These are phyloP conservation scores for Cutaneotrichosporon cavernicola DNA, from an alignment of 1,284 basidiomycete species.

Conservation along the genomic window DNA sequence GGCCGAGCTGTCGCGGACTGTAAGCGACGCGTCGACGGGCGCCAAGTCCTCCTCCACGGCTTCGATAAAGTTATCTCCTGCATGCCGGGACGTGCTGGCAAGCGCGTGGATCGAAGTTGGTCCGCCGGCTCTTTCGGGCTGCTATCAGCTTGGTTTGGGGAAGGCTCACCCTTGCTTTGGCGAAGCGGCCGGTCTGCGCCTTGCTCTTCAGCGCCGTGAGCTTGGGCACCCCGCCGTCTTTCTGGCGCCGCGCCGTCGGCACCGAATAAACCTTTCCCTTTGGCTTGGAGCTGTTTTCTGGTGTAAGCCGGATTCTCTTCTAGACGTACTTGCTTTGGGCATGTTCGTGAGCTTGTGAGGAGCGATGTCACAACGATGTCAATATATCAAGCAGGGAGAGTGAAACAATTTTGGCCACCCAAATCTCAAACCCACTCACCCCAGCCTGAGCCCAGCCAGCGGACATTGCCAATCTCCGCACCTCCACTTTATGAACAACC, in stretches of 20 bases:
- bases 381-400: too few relatives aligned
- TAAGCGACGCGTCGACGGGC: conserved; percentile 61
- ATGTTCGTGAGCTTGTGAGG: conserved; percentile 22
- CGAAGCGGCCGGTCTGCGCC: conserved; percentile 22
- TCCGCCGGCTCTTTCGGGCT: conserved; percentile 17
- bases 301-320: background rate
- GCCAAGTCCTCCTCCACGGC: conserved; percentile 37
- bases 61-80: conserved; percentile 44
- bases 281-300: conserved; percentile 25
- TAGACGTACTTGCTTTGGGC: conserved; percentile 45
- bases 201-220: conserved; percentile 56
- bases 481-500: background rate
- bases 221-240: conserved; percentile 76
- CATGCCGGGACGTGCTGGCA: conserved; percentile 20
- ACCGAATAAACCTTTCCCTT: conserved; percentile 42
- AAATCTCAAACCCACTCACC: background rate
- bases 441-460: too few relatives aligned
- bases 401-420: conserved; percentile 22
- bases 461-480: conserved; percentile 5
- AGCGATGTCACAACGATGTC: conserved; percentile 5
- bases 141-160: background rate
- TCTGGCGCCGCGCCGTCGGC: conserved; percentile 57
- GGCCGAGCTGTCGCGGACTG: conserved; percentile 56
- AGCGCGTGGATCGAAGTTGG: conserved; percentile 20
- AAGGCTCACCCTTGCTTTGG: conserved; percentile 4